Evolutionary conservation across 345 rosid genomes (phyloP).

Genomic region (Syzygium aromaticum): DNA sequence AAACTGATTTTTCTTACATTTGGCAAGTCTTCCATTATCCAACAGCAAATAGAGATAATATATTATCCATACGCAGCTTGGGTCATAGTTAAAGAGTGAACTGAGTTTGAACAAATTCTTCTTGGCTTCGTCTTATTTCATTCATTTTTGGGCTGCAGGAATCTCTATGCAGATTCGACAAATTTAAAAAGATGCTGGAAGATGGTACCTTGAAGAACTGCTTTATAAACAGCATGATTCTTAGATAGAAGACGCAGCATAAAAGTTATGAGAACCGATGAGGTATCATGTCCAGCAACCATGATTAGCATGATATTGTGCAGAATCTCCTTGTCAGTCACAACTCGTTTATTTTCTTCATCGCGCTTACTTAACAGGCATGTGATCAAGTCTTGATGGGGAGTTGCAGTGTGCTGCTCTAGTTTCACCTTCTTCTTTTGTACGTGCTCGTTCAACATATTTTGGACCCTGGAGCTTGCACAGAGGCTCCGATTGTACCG

Average conservation of each 20-base stretch:
- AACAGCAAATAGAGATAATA: no score
- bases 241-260: conserved; percentile 26
- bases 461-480: conserved; percentile 22
- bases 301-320: conserved; percentile 42
- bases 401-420: conserved; percentile 14
- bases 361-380: conserved; percentile 22
- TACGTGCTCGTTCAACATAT: conserved; percentile 18
- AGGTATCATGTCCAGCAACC: conserved; percentile 56
- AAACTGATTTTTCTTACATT: background rate
- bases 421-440: conserved; percentile 25
- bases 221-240: conserved; percentile 23
- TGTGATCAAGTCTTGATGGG: conserved; percentile 36
- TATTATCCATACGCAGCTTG: background rate
- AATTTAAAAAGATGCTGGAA: background rate
- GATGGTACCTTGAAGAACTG: conserved; percentile 37
- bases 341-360: conserved; percentile 1
- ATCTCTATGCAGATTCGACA: background rate
- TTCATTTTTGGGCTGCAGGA: background rate
- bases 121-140: background rate
- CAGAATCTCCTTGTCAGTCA: conserved; percentile 40
- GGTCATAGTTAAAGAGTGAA: background rate
- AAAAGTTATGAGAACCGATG: conserved; percentile 40
- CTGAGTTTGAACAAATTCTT: background rate
- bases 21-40: background rate
- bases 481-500: conserved; percentile 26